Conservation (phyloP, 2,329 filamentous ascomycete species). For the Akanthomyces muscarius region DNA sequence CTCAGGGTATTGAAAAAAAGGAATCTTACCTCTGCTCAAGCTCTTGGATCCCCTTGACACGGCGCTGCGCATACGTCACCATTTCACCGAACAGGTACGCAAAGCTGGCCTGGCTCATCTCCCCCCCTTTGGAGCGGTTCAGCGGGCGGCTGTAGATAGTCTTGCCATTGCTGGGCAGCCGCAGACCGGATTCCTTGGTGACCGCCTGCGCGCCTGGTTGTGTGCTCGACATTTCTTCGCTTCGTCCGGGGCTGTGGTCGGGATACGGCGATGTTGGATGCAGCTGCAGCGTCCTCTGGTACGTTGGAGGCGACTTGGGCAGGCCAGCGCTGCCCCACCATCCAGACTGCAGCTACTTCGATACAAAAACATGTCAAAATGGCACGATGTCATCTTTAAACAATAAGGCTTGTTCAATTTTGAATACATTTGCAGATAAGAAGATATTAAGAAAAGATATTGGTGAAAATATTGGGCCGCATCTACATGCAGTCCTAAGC, state of each 20-base stretch:
- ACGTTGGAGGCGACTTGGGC: not conserved
- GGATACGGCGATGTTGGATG: not conserved
- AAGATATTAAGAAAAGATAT: no score
- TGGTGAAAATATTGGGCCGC: no score
- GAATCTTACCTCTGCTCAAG: constrained; percentile 73
- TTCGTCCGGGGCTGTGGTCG: not conserved
- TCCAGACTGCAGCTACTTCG: not conserved
- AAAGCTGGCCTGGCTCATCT: constrained; percentile 90
- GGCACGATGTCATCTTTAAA: no score
- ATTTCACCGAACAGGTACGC: constrained; percentile 96
- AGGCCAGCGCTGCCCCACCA: constrained; percentile 3
- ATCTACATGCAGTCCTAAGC: no score
- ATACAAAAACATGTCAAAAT: no score
- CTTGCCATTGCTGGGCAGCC: constrained; percentile 89
- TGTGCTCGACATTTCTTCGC: constrained; percentile 45
- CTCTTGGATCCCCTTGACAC: constrained; percentile 89
- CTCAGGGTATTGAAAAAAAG: not conserved
- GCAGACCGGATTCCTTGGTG: constrained; percentile 61
- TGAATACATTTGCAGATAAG: no score
- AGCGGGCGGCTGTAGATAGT: constrained; percentile 96
- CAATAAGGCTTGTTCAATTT: no score
- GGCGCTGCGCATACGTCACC: constrained; percentile 88
- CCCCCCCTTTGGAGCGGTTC: constrained; percentile 81
- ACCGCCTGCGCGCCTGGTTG: constrained; percentile 42
- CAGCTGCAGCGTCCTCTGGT: not conserved